Base-by-base conservation (phyloP, 257 asterid genomes). In the Agastache rugosa region DNA sequence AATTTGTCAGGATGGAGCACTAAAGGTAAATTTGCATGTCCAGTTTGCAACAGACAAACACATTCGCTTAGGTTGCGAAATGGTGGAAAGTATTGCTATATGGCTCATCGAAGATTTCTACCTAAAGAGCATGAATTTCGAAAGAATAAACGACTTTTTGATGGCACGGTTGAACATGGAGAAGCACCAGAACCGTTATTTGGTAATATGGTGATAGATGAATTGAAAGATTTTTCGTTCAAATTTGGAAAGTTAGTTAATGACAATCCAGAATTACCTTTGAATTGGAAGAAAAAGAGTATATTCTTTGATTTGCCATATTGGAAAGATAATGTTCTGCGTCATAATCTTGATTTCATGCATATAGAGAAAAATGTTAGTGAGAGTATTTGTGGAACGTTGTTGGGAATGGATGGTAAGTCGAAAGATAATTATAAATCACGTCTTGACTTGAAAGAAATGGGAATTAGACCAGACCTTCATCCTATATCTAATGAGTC, bases 1-100 rank as follows among this genome's bases (percentile, higher is more conserved):
- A 42, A 9, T 66, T 66, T 66, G 59, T 66, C 58, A 2, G 59
- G 72, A 42, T 65, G 56, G 71, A 65, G 56, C 11, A 65, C 71
- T 5, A 42, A 65, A 66, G 42, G 58, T 4, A 3, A 66, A 66
- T 44, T 22, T 15, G 71, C 58, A 22, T 66, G 71, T 31, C 56
- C 71, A 1, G 4, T 15, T 66, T 66, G 71, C 44, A 31, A 44
- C 8, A 66, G 10, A 8, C n/a, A n/a, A n/a, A n/a, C n/a, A n/a
- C n/a, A n/a, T n/a, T n/a, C n/a, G n/a, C n/a, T n/a, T n/a, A n/a
- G 69, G 19, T 22, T 39, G 25, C 1, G 1, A 9, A 19, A 65
- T 23, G 41, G 56, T 66, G 16, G 16, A 12, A 66, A 66, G 5
- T 23, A 15, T 44, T 66, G 23, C 10, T 66, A 66, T 3, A 66